Evolutionary conservation across 176 grass and related monocot genomes (phyloP), one percentile per base, ranked within the genome.

Genomic region (Oryza australiensis): DNA sequence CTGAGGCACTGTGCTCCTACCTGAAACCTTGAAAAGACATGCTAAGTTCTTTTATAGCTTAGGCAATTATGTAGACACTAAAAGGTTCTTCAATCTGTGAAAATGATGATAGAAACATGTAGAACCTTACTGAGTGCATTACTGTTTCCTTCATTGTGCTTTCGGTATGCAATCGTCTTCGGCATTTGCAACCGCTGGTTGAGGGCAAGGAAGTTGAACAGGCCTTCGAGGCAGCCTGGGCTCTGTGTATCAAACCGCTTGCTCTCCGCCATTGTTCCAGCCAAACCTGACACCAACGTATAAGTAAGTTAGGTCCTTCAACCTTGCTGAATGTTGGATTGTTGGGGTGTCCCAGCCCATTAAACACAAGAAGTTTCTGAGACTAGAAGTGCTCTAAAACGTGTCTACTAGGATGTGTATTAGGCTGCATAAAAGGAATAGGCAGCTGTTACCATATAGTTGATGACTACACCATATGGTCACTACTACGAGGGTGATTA

Each of bases 171-270:
- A 23, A 94, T 88, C 30, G 23, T 74, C 74, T 94, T 91, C 2
- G 83, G 63, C 59, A 75, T 86, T 62, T 85, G 88, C 70, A 86
- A 65, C 13, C 81, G 74, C 23, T 91, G 83, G 34, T 91, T 85
- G 16, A 91, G 86, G 49, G 86, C 88, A 48, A 91, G 86, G 53
- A 94, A 84, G 78, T 91, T 90, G 77, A 94, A 87, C 26, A 94
- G 13, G 60, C 88, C 87, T 65, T 89, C 83, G 14, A 94, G 87
- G 77, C 88, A 94, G 28, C 88, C 92, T 42, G 72, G 72, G 23
- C 38, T 70, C 42, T 83, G 35, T 2, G 37, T 78, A 5, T 94
- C 76, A 0, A 86, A 42, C 66, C 32, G 38, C 45, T 73, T 81
- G 63, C 26, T 34, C 38, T 91, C 89, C 12, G 75, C 86, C 88